Conservation (phyloP, 2,329 filamentous ascomycete genomes). For the Cladosporium sp. region DNA sequence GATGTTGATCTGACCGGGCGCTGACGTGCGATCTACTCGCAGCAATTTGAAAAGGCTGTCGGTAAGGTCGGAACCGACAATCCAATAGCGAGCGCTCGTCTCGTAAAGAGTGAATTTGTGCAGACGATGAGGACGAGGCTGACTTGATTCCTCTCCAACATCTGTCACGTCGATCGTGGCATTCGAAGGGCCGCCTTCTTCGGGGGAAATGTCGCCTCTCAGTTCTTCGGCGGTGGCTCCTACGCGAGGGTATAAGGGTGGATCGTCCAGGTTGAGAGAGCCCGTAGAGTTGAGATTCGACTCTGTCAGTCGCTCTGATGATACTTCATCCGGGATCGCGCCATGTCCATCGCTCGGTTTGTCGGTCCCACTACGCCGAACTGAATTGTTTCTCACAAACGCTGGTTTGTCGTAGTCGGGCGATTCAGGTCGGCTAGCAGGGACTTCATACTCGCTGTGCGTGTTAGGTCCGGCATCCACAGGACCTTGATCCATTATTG, state of each 20-base stretch:
- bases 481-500: conserved; percentile 27
- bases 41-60: conserved; percentile 86
- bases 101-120: conserved; percentile 98
- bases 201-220: conserved; percentile 1
- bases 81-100: conserved; percentile 87
- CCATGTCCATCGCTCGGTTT: not conserved
- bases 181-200: conserved; percentile 3
- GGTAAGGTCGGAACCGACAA: conserved; percentile 87
- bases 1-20: conserved; percentile 73
- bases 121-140: conserved; percentile 51
- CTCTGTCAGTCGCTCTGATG: not conserved
- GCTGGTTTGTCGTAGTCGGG: conserved; percentile 2
- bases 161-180: conserved; percentile 14
- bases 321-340: not conserved
- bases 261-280: conserved; percentile 19
- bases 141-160: conserved; percentile 13
- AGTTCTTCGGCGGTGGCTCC: conserved; percentile 27
- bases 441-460: conserved; percentile 23
- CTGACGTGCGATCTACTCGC: conserved; percentile 88
- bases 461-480: conserved; percentile 26
- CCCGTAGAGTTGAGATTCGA: conserved; percentile 15
- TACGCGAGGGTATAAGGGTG: conserved; percentile 23
- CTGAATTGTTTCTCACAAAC: conserved; percentile 6
- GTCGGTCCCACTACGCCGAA: not conserved
- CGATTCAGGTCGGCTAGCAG: conserved; percentile 10